These are phyloP conservation scores for Fusarium albosuccineum DNA, from an alignment of 2,329 filamentous ascomycete species.

Conservation along the genomic window DNA sequence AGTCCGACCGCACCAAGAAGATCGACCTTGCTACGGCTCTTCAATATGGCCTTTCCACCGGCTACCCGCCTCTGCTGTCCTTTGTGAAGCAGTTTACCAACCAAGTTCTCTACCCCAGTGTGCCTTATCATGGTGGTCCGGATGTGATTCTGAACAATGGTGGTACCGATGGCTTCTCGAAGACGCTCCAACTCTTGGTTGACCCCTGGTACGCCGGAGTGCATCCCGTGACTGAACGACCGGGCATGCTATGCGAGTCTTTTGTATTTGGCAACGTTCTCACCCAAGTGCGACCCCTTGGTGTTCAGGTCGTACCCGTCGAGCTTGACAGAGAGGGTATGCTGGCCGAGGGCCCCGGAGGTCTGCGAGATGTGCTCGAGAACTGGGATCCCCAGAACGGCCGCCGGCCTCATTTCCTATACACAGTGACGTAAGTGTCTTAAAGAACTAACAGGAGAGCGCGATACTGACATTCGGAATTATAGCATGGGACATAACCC, in stretches of 20 bases:
- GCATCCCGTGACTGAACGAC: constrained; percentile 76
- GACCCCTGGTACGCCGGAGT: constrained; percentile 80
- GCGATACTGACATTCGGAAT: neutral
- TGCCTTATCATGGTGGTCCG: constrained; percentile 81
- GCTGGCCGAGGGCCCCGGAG: constrained; percentile 77
- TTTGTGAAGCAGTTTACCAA: constrained; percentile 85
- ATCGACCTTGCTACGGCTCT: constrained; percentile 86
- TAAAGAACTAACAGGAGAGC: neutral
- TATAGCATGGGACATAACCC: constrained; percentile 80
- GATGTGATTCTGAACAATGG: constrained; percentile 86
- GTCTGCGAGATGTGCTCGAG: constrained; percentile 80
- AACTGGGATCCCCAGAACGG: constrained; percentile 85
- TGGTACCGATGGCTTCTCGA: constrained; percentile 86
- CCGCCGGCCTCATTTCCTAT: constrained; percentile 84
- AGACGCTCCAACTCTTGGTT: constrained; percentile 80
- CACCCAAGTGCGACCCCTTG: constrained; percentile 74
- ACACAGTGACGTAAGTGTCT: constrained; percentile 83
- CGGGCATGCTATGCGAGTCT: constrained; percentile 82
- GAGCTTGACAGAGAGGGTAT: constrained; percentile 85
- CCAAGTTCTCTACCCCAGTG: constrained; percentile 82
- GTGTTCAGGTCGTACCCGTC: constrained; percentile 80
- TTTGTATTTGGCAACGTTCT: constrained; percentile 86
- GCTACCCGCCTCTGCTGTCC: constrained; percentile 81
- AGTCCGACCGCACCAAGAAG: constrained; percentile 72
- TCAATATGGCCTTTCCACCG: constrained; percentile 87